Evolutionary conservation across 148 eudicot genomes (phyloP).

Genomic region (Oxyria digyna): DNA sequence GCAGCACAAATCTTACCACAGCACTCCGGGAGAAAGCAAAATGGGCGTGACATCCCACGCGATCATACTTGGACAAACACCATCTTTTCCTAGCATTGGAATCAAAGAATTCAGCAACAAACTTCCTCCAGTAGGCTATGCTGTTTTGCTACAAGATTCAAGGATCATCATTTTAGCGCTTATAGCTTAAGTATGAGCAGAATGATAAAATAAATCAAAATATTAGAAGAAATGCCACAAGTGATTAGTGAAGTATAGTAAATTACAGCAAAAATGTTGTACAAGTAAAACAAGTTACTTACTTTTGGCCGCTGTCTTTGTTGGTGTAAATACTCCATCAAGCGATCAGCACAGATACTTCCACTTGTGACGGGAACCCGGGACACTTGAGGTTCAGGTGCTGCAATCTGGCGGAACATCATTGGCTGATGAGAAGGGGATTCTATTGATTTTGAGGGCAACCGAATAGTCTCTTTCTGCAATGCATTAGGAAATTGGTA

Average conservation of each 20-base stretch:
- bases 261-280: not conserved
- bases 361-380: constrained; percentile 2
- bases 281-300: constrained; percentile 9
- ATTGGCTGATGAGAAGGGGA: constrained; percentile 10
- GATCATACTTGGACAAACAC: constrained; percentile 27
- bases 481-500: constrained; percentile 7
- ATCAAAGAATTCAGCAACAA: constrained; percentile 33
- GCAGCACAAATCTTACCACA: constrained; percentile 18
- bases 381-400: not conserved
- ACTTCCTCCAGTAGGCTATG: constrained; percentile 31
- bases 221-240: not conserved
- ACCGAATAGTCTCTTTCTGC: constrained; percentile 8
- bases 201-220: not conserved
- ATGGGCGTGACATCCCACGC: constrained; percentile 17
- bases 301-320: constrained; percentile 30
- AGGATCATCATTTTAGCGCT: not conserved
- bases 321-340: constrained; percentile 19
- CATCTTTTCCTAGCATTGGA: constrained; percentile 28
- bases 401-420: not conserved
- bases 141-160: constrained; percentile 29
- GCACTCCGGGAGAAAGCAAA: constrained; percentile 23
- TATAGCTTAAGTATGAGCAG: not conserved
- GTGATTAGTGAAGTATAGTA: no score
- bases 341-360: constrained; percentile 16
- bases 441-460: constrained; percentile 7